Conservation (phyloP, 805 yeast genomes). For the Candida parachauliodes region DNA sequence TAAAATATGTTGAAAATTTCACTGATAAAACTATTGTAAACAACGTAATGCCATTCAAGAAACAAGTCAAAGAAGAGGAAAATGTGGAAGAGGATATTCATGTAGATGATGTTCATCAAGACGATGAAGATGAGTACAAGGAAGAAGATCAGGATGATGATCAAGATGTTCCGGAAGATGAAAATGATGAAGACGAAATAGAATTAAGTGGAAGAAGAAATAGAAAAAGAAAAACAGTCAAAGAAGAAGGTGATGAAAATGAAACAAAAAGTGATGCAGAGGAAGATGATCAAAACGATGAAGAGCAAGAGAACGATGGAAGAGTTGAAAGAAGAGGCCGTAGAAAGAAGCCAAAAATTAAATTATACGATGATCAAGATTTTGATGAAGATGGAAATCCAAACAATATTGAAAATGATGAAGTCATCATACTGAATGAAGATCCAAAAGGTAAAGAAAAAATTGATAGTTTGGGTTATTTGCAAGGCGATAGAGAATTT, state of each 20-base stretch:
- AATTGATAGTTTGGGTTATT: conserved; percentile 61
- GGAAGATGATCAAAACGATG: conserved; percentile 20
- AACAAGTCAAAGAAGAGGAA: conserved; percentile 7
- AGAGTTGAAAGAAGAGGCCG: conserved; percentile 35
- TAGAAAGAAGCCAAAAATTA: conserved; percentile 38
- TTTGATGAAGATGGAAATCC: conserved; percentile 70
- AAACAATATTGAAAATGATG: conserved; percentile 65
- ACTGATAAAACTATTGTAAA: no score
- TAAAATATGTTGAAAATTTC: no score
- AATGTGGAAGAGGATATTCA: conserved; percentile 13
- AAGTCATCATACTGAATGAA: conserved; percentile 62
- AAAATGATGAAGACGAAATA: conserved; percentile 21
- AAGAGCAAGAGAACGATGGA: conserved; percentile 11
- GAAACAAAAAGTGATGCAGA: conserved; percentile 22
- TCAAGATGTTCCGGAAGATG: conserved; percentile 10
- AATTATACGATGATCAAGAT: conserved; percentile 36
- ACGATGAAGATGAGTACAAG: conserved; percentile 14
- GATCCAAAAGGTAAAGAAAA: conserved; percentile 80
- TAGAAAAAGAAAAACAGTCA: conserved; percentile 14
- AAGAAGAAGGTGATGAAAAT: conserved; percentile 16
- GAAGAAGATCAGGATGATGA: conserved; percentile 13
- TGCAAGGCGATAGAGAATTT: conserved; percentile 71
- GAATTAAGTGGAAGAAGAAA: conserved; percentile 9
- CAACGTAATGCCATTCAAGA: conserved; percentile 2
- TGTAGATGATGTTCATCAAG: conserved; percentile 15